phyloP scores from a whole-genome alignment of 805 yeast species.

The Teunomyces gatunensis region DNA sequence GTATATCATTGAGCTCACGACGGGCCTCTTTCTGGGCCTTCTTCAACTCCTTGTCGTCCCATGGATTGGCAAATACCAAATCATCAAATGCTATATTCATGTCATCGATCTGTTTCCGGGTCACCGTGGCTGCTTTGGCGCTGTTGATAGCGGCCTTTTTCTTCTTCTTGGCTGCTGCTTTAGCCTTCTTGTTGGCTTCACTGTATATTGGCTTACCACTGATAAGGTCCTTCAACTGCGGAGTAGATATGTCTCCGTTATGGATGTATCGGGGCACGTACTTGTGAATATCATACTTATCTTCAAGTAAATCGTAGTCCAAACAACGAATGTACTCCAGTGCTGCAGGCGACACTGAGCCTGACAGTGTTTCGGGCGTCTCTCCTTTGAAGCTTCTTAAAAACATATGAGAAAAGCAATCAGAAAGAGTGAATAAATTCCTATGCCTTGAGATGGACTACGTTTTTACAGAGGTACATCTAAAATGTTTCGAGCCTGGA shows the following conservation, averaged over 20 bases:
- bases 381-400: background rate
- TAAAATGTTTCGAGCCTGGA: background rate
- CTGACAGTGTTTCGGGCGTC: background rate
- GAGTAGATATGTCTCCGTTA: conserved; percentile 35
- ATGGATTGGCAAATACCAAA: conserved; percentile 5
- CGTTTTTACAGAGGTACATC: background rate
- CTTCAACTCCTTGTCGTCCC: conserved; percentile 5
- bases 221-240: conserved; percentile 32
- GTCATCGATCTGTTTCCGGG: conserved; percentile 6
- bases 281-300: conserved; percentile 31
- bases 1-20: background rate
- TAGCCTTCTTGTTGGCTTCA: conserved; percentile 34
- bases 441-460: background rate
- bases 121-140: background rate
- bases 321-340: conserved; percentile 22
- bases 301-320: conserved; percentile 37
- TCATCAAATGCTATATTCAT: conserved; percentile 2
- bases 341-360: conserved; percentile 6
- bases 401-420: background rate
- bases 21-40: background rate
- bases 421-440: background rate
- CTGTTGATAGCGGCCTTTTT: background rate
- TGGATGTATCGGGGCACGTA: conserved; percentile 40
- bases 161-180: conserved; percentile 16
- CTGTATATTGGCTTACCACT: conserved; percentile 39